Evolutionary conservation across 345 rosid species (phyloP), one percentile per base, ranked within the genome.

Genomic region (Pseudoturritis turrita): DNA sequence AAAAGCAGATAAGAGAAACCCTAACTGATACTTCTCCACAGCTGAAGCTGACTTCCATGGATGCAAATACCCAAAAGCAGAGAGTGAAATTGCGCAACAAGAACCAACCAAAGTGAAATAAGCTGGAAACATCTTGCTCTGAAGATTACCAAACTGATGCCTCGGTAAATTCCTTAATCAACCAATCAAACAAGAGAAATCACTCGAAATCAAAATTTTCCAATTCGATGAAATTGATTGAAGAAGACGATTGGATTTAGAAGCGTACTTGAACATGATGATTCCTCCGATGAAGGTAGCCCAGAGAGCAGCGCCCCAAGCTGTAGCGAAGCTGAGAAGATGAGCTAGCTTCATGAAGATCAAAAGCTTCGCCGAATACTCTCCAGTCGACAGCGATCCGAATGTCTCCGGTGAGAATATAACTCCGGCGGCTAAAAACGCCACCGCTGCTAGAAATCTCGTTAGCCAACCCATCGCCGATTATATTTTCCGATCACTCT

Each of bases 251-350:
- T 25, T 10, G 39, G 8, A 40, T 25, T 33, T 14, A 17, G 63
- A 36, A 13, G 10, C 29, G 47, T 74, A 95, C 99, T 89, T 95
- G 90, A 95, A 91, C 99, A 95, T 91, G 82, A 95, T 87, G 93
- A 91, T 89, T 74, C 99, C 97, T 23, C 97, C 97, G 82, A 95
- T 91, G 85, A 91, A 95, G 63, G 97, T 95, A 83, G 88, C 97
- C 99, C 97, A 95, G 17, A 88, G 93, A 68, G 96, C 90, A 40
- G 96, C 81, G 6, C 97, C 99, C 87, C 93, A 95, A 41, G 99
- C 91, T 36, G 99, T 88, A 81, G 99, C 78, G 82, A 95, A 95
- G 77, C 90, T 65, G 54, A 95, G 96, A 10, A 95, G 85, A 80
- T 95, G 97, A 73, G 91, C 87, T 50, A 95, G 83, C 80, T 91